Evolutionary conservation across 2,329 filamentous ascomycete genomes (phyloP).

Genomic region (Cordyceps militaris): DNA sequence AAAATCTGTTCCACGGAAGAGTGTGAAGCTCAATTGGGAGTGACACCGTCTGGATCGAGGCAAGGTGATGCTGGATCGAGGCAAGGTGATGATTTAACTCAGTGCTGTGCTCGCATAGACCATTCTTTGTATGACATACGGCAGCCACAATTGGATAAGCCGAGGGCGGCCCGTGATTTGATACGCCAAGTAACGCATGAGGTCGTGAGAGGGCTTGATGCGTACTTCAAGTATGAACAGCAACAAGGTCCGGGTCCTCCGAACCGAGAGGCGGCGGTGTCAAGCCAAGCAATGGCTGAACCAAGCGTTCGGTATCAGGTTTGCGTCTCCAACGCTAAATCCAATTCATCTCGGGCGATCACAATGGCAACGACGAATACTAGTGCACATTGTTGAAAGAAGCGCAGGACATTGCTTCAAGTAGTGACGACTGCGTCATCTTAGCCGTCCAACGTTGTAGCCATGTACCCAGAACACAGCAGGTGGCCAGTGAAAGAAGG

Average conservation of each 20-base stretch:
- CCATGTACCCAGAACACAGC: neutral
- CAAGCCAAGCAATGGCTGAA: neutral
- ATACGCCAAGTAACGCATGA: neutral
- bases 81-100: neutral
- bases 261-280: neutral
- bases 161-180: neutral
- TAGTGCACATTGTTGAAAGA: neutral
- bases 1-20: neutral
- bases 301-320: constrained; percentile 4
- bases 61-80: neutral
- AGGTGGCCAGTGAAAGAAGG: neutral
- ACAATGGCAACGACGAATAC: neutral
- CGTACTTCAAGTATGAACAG: neutral
- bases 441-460: neutral
- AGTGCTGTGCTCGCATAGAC: neutral
- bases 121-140: neutral
- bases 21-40: neutral
- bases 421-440: neutral
- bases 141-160: neutral
- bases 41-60: neutral
- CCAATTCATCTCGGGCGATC: neutral
- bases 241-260: neutral
- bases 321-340: neutral
- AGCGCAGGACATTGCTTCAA: neutral
- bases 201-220: neutral